phyloP scores from a whole-genome alignment of 2,329 filamentous ascomycete species.

The Scytalidium lignicola region DNA sequence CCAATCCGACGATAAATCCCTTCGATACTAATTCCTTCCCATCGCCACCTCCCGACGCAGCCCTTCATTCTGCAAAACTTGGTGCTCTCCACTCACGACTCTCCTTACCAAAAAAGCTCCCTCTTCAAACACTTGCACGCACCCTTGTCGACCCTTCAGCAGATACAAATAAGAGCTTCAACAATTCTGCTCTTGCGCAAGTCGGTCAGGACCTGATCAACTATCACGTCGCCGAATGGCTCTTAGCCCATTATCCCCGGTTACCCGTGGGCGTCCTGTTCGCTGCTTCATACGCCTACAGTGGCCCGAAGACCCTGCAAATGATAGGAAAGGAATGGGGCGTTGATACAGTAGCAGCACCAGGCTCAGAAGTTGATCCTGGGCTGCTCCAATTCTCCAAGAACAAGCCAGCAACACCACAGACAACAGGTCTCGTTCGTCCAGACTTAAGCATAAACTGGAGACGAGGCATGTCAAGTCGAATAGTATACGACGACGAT shows the following conservation, averaged over 20 bases:
- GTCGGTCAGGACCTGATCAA: conserved; percentile 79
- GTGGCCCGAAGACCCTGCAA: conserved; percentile 68
- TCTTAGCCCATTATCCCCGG: conserved; percentile 85
- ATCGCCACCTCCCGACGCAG: conserved; percentile 65
- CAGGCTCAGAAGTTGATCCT: conserved; percentile 86
- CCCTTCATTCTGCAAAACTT: conserved; percentile 76
- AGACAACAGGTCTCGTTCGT: conserved; percentile 44
- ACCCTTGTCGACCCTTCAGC: conserved; percentile 82
- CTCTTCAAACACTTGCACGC: conserved; percentile 79
- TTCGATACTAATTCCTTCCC: conserved; percentile 37
- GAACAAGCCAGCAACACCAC: conserved; percentile 35
- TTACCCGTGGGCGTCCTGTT: conserved; percentile 85
- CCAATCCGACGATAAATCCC: not conserved
- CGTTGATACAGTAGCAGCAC: conserved; percentile 79
- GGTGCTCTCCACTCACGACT: conserved; percentile 88
- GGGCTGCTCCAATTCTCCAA: conserved; percentile 78
- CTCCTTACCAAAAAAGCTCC: conserved; percentile 73
- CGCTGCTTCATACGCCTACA: conserved; percentile 78
- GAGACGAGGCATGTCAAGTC: conserved; percentile 67
- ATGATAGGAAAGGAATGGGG: conserved; percentile 82
- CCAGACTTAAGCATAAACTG: conserved; percentile 46
- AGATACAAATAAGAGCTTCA: conserved; percentile 73
- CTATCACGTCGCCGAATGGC: conserved; percentile 84
- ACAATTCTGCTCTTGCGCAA: conserved; percentile 79
- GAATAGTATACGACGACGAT: conserved; percentile 76